Conservation (phyloP, 164 flowering plant genomes). For the Saururus chinensis region DNA sequence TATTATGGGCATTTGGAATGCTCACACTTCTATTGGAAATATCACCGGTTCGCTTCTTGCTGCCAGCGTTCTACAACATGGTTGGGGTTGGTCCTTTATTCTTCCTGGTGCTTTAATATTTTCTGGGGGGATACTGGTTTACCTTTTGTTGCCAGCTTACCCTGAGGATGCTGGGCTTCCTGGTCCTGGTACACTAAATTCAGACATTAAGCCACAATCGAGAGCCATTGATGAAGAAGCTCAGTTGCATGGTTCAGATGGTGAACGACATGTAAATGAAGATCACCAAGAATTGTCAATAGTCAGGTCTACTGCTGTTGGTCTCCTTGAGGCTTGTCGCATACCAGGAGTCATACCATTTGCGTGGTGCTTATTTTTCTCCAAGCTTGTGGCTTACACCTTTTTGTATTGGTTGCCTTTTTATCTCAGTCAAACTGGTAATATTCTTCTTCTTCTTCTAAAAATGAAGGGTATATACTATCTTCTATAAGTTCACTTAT, state of each 20-base stretch:
- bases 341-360: constrained; percentile 93
- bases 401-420: constrained; percentile 92
- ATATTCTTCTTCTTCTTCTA: not conserved
- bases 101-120: constrained; percentile 60
- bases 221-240: constrained; percentile 33
- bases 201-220: constrained; percentile 4
- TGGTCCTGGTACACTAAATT: constrained; percentile 17
- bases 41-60: constrained; percentile 79
- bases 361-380: constrained; percentile 82
- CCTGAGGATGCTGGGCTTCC: constrained; percentile 79
- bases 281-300: constrained; percentile 14
- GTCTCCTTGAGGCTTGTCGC: constrained; percentile 55
- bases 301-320: constrained; percentile 42
- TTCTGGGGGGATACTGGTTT: constrained; percentile 65
- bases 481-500: no score
- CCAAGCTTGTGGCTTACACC: constrained; percentile 96
- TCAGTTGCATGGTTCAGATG: constrained; percentile 11
- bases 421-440: constrained; percentile 89
- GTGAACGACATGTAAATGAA: constrained; percentile 8
- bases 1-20: constrained; percentile 95
- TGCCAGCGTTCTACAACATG: constrained; percentile 58
- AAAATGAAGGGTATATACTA: no score
- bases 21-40: constrained; percentile 83
- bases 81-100: constrained; percentile 97
- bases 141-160: constrained; percentile 66